A percentile compares a stretch with the other conserved stretches of the same genome.
Conservation (phyloP, 192 early-diverging fungal genomes). For the Podila verticillata region DNA sequence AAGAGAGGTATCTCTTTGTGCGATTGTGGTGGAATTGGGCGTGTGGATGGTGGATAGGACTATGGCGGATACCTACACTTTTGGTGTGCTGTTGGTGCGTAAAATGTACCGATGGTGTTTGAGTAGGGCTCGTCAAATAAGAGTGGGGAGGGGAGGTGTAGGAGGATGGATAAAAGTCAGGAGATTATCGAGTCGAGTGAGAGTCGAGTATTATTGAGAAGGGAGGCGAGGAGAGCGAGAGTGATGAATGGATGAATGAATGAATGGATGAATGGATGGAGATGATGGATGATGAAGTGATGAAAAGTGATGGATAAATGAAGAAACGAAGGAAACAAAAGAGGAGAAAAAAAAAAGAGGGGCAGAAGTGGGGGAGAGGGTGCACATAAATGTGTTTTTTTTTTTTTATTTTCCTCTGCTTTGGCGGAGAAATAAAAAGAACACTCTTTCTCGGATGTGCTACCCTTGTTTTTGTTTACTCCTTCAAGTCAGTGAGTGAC, state of each 20-base stretch:
- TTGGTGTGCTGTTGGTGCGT: slow-evolving; percentile 2
- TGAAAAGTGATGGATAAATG: not conserved
- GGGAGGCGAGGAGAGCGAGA: too few relatives aligned
- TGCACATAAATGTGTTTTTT: not conserved
- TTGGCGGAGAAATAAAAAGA: too few relatives aligned
- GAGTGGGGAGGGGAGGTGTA: not conserved
- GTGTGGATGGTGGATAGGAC: not conserved
- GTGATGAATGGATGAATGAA: not conserved
- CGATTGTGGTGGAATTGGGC: not conserved
- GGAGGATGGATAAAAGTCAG: not conserved
- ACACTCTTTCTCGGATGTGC: too few relatives aligned
- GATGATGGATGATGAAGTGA: slow-evolving; percentile 3
- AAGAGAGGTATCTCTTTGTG: too few relatives aligned
- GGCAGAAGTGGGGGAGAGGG: not conserved
- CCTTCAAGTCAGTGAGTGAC: too few relatives aligned
- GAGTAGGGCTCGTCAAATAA: not conserved
- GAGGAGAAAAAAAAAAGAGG: not conserved
- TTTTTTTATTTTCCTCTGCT: too few relatives aligned
- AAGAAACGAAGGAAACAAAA: not conserved
- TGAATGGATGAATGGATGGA: not conserved
- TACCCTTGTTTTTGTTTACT: too few relatives aligned
- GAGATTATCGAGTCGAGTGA: not conserved
- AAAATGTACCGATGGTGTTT: too few relatives aligned
- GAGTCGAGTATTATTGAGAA: not conserved
- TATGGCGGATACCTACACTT: not conserved